Evolutionary conservation across 345 rosid species (phyloP).

Genomic region (Eucalyptus viminalis): DNA sequence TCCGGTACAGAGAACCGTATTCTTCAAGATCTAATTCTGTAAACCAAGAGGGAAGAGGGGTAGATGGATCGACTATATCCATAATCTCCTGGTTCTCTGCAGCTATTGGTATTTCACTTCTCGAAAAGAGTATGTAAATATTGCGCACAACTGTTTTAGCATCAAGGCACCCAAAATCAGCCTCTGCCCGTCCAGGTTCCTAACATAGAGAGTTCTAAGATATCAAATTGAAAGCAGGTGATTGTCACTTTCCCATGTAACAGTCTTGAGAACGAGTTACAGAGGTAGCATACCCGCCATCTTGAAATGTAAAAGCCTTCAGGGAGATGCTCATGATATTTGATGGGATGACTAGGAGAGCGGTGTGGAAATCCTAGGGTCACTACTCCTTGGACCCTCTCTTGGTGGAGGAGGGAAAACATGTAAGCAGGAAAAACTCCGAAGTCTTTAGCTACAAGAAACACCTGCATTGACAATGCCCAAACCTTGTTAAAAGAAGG

Average conservation of each 20-base stretch:
- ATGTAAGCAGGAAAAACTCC: slow-evolving; percentile 27
- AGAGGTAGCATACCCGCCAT: slow-evolving; percentile 21
- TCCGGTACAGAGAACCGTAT: slow-evolving; percentile 34
- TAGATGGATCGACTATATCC: slow-evolving; percentile 40
- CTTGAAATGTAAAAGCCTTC: slow-evolving; percentile 41
- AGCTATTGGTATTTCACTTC: slow-evolving; percentile 42
- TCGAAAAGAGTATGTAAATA: slow-evolving; percentile 43
- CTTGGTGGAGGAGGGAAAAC: slow-evolving; percentile 26
- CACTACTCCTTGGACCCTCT: slow-evolving; percentile 26
- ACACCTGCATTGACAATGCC: slow-evolving; percentile 13
- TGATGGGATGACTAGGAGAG: slow-evolving; percentile 1
- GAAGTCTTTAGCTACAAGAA: slow-evolving; percentile 38
- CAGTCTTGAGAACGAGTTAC: background rate
- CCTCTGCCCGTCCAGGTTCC: background rate
- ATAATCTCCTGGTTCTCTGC: slow-evolving; percentile 39
- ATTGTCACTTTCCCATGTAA: background rate
- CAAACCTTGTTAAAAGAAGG: background rate
- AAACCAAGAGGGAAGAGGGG: slow-evolving; percentile 49
- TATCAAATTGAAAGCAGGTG: background rate
- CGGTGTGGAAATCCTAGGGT: slow-evolving; percentile 33
- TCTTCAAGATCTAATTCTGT: slow-evolving; percentile 34
- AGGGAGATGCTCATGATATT: slow-evolving; percentile 12
- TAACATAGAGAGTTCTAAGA: background rate
- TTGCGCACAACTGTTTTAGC: background rate
- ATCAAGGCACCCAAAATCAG: background rate